Conservation (phyloP, 2,329 filamentous ascomycete genomes). For the Teratosphaeria gauchensis region DNA sequence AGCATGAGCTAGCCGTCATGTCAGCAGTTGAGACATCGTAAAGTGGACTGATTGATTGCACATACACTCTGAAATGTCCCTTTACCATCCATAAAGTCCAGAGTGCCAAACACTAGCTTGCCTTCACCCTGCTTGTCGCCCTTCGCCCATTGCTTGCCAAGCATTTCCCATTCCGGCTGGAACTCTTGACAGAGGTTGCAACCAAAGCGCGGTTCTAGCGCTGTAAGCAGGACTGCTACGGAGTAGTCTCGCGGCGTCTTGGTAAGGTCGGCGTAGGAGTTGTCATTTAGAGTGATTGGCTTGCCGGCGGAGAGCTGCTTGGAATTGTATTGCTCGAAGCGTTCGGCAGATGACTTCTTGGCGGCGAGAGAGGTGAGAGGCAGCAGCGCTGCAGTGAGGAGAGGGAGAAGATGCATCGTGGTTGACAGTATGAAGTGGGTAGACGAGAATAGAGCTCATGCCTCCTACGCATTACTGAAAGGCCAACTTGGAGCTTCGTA, state of each 20-base stretch:
- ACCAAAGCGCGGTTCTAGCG: conserved; percentile 70
- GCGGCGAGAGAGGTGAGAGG: conserved; percentile 52
- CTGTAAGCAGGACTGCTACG: conserved; percentile 74
- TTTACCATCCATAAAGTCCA: conserved; percentile 82
- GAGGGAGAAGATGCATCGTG: conserved; percentile 59
- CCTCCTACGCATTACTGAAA: neutral
- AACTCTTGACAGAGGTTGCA: conserved; percentile 84
- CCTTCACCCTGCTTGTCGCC: conserved; percentile 68
- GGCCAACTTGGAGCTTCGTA: neutral
- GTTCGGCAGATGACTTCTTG: conserved; percentile 48
- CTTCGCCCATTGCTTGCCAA: conserved; percentile 77
- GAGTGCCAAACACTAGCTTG: conserved; percentile 65
- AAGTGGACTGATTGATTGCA: conserved; percentile 3
- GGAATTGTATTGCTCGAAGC: conserved; percentile 61
- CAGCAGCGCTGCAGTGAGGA: conserved; percentile 51
- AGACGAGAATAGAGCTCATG: neutral
- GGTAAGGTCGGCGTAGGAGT: conserved; percentile 65
- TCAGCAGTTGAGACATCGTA: conserved; percentile 11
- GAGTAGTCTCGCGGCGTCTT: conserved; percentile 72
- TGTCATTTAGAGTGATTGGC: conserved; percentile 70
- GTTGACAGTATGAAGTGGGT: neutral
- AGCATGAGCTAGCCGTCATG: conserved; percentile 60
- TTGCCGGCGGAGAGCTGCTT: conserved; percentile 52
- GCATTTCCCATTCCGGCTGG: conserved; percentile 84
- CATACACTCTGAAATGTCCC: conserved; percentile 76